Evolutionary conservation across 768 basidiomycete genomes (phyloP), one percentile per base, ranked within the genome.

Genomic region (Pholiota microspora): DNA sequence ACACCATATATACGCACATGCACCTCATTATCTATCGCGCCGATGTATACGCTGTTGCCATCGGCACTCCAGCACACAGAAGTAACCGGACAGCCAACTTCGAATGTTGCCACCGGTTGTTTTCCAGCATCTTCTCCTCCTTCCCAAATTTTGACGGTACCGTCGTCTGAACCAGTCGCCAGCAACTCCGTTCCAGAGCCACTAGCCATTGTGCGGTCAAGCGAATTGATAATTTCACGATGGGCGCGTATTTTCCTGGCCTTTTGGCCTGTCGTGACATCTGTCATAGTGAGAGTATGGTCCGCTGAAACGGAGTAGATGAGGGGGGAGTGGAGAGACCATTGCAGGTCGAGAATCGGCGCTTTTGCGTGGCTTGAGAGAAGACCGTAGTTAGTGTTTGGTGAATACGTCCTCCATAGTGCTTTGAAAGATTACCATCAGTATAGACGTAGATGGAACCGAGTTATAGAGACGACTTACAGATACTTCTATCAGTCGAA

Each of bases 1-100:
- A 24, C 49, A 54, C 9, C 7, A 48, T 49, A 46, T 23, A 34
- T 10, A 79, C 89, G 60, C 64, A 96, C 94, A 67, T 98, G 94
- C 57, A 99, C 88, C 69, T 94, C 93, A 61, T 99, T 99, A 71
- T 99, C 96, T 63, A 98, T 70, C 12, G 91, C 94, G 4, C 88
- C 95, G n/a, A 92, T 82, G 60, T 92, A 99, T 29, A 97, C 79
- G 55, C 83, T 88, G 55, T 89, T 80, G 1, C 93, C 97, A 65
- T 99, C 97, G 16, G 84, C 84, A 67, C 89, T 89, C 94, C 91
- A 98, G 62, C 87, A 88, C 0, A 95, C 95, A 1, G 88, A 79
- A 12, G 96, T 99, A 27, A 94, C 90, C 0, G 97, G 95, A 65
- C 90, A 94, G 4, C 92, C 92, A 15, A 93, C 59, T 51, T 93